Conservation (phyloP, 768 basidiomycete species). For the Xerocomellus chrysenteron region DNA sequence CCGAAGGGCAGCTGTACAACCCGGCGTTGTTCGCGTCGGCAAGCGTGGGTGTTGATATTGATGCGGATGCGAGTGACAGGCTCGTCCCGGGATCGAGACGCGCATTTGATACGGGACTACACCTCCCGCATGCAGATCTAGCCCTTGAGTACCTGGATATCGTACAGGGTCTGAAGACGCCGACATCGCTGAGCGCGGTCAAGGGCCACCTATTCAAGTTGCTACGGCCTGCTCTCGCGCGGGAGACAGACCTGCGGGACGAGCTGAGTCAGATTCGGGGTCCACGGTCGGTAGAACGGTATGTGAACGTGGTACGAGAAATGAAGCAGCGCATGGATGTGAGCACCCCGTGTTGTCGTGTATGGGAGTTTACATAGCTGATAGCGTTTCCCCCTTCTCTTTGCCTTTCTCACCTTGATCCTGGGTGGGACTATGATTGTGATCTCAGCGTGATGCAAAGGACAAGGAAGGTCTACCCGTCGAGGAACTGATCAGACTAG, state of each 20-base stretch:
- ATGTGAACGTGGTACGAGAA: slow-evolving; percentile 55
- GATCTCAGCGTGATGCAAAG: slow-evolving; percentile 47
- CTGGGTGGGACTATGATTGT: neutral
- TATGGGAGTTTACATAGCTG: neutral
- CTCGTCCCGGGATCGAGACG: neutral
- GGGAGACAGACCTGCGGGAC: slow-evolving; percentile 72
- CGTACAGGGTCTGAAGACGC: slow-evolving; percentile 59
- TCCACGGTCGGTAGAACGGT: slow-evolving; percentile 31
- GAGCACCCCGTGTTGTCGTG: slow-evolving; percentile 21
- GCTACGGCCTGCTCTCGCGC: slow-evolving; percentile 69
- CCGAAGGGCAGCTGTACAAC: slow-evolving; percentile 94
- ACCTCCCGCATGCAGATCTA: slow-evolving; percentile 61
- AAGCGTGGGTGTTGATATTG: slow-evolving; percentile 12
- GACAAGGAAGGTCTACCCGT: slow-evolving; percentile 27
- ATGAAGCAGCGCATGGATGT: slow-evolving; percentile 61
- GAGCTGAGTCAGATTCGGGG: slow-evolving; percentile 54
- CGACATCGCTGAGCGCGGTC: slow-evolving; percentile 70
- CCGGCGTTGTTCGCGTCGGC: slow-evolving; percentile 67
- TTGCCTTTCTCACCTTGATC: neutral
- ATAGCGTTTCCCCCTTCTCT: neutral
- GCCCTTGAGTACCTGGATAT: slow-evolving; percentile 88
- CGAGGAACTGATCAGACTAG: slow-evolving; percentile 41
- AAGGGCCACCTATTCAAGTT: slow-evolving; percentile 95
- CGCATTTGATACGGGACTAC: slow-evolving; percentile 39
- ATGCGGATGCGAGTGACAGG: neutral